phyloP scores from a whole-genome alignment of 139 green algal genomes.

The Diplosphaera chodatii region DNA sequence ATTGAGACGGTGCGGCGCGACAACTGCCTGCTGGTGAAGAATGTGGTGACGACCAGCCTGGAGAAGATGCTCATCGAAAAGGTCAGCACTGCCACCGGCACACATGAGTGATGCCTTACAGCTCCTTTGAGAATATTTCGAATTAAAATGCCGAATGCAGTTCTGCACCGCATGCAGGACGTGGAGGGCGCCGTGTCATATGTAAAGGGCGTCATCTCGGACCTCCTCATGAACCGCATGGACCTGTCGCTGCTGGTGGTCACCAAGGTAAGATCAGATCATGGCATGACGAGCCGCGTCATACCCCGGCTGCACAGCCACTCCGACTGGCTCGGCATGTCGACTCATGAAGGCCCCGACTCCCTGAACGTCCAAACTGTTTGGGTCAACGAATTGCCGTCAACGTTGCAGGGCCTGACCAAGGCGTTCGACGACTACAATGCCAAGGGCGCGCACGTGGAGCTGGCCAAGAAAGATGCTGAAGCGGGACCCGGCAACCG shows the following conservation, averaged over 20 bases:
- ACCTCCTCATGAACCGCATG: constrained; percentile 95
- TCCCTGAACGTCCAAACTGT: too few relatives aligned
- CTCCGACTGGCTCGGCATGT: too few relatives aligned
- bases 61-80: constrained; percentile 87
- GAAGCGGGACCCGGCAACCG: constrained; percentile 89
- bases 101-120: too few relatives aligned
- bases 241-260: constrained; percentile 96
- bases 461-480: constrained; percentile 97
- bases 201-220: constrained; percentile 85
- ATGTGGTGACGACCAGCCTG: constrained; percentile 81
- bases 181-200: constrained; percentile 71
- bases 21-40: constrained; percentile 94
- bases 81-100: too few relatives aligned
- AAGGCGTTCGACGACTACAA: constrained; percentile 80
- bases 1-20: constrained; percentile 98
- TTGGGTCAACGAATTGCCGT: too few relatives aligned
- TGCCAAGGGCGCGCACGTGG: constrained; percentile 79
- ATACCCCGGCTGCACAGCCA: too few relatives aligned
- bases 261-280: constrained; percentile 82
- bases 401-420: constrained; percentile 50
- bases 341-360: too few relatives aligned
- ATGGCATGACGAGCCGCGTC: too few relatives aligned
- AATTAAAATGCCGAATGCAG: too few relatives aligned
- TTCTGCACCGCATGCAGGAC: too few relatives aligned
- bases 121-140: too few relatives aligned